A percentile compares a stretch with the other conserved stretches of the same genome.
These are phyloP conservation scores for Pythium phragmitis DNA, from an alignment of 352 stramenopile genomes.

Conservation along the genomic window DNA sequence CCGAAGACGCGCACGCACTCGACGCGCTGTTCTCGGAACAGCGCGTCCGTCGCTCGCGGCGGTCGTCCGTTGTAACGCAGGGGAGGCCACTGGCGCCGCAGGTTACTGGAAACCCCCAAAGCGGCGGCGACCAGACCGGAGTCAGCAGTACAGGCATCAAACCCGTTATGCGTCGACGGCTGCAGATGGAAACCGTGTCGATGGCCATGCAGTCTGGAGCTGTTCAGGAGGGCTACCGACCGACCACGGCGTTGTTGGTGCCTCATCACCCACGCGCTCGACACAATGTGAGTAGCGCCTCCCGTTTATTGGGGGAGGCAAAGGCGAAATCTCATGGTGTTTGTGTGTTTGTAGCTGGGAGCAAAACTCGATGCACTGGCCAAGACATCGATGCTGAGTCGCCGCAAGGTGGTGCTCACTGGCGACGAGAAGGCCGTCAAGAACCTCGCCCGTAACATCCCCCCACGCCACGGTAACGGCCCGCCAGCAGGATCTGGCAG, in stretches of 20 bases:
- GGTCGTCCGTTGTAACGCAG: slow-evolving; percentile 26
- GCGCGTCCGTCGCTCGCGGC: slow-evolving; percentile 28
- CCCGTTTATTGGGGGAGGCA: too few species aligned
- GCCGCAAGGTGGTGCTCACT: slow-evolving; percentile 51
- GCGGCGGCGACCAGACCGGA: not conserved
- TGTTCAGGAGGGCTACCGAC: slow-evolving; percentile 4
- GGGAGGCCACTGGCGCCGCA: not conserved
- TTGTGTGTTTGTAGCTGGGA: slow-evolving; percentile 28
- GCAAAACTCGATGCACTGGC: slow-evolving; percentile 62
- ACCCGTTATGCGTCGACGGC: slow-evolving; percentile 8
- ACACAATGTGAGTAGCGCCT: slow-evolving; percentile 24
- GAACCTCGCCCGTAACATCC: not conserved
- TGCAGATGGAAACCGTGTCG: slow-evolving; percentile 19
- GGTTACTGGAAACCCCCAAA: not conserved
- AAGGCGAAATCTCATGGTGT: not conserved
- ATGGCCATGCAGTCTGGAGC: not conserved
- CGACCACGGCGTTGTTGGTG: slow-evolving; percentile 9
- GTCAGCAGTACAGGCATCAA: slow-evolving; percentile 10
- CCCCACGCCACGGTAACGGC: slow-evolving; percentile 26
- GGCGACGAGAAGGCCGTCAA: slow-evolving; percentile 33
- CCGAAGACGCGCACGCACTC: slow-evolving; percentile 20
- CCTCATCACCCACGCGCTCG: slow-evolving; percentile 15
- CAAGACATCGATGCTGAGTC: slow-evolving; percentile 52
- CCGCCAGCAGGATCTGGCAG: not conserved
- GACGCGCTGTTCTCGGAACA: slow-evolving; percentile 32